These are phyloP conservation scores for Cornus controversa DNA, from an alignment of 148 eudicot genomes.

Conservation along the genomic window DNA sequence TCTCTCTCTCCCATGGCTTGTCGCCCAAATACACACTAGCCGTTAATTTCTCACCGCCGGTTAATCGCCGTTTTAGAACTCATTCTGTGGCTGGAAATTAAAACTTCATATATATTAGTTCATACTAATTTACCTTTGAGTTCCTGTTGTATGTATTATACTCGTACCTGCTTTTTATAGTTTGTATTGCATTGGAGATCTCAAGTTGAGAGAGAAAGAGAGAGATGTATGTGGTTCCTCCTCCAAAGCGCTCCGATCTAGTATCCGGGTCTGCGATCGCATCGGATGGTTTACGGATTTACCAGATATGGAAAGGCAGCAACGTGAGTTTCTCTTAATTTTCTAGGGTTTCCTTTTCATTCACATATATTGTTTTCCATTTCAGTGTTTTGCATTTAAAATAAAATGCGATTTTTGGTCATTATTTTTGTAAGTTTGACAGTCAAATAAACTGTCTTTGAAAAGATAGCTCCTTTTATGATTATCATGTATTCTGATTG, in stretches of 20 bases:
- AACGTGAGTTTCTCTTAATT: conserved; percentile 51
- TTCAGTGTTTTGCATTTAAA: too few relatives aligned
- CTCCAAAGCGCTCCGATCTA: conserved; percentile 76
- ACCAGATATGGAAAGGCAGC: conserved; percentile 94
- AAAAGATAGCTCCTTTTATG: too few relatives aligned
- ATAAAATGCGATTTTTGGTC: too few relatives aligned
- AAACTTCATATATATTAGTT: conserved; percentile 17
- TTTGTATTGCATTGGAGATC: conserved; percentile 15
- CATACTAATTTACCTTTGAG: neutral
- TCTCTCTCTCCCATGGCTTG: conserved; percentile 29
- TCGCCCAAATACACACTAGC: conserved; percentile 22
- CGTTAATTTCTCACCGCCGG: neutral
- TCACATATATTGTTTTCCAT: neutral
- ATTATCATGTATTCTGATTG: too few relatives aligned
- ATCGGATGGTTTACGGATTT: conserved; percentile 62
- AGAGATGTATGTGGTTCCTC: conserved; percentile 91
- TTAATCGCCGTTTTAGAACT: neutral
- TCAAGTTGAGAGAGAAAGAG: neutral
- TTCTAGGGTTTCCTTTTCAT: neutral
- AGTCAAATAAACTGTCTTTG: too few relatives aligned
- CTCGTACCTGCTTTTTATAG: neutral
- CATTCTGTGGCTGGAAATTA: neutral
- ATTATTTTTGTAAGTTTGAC: too few relatives aligned
- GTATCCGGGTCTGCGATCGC: conserved; percentile 45
- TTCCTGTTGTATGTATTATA: neutral